Conservation (phyloP, 78 protist genomes). For the Dictyostelium intermedium region DNA sequence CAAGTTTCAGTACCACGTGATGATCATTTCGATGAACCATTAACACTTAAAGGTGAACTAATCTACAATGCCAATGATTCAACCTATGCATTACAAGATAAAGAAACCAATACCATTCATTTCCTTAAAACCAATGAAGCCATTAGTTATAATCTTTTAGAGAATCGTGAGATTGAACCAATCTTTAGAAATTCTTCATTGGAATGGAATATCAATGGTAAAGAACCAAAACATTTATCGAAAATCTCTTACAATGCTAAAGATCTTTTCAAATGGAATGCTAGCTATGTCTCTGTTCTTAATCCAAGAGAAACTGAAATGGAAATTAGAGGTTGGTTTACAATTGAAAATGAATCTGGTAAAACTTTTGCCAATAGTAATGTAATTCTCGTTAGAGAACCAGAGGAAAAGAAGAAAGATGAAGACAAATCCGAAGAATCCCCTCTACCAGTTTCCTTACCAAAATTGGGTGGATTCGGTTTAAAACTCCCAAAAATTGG, state of each 20-base stretch:
- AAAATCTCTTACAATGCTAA: constrained; percentile 33
- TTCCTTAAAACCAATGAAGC: constrained; percentile 20
- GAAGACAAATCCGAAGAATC: background rate
- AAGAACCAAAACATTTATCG: constrained; percentile 8
- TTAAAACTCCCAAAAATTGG: constrained; percentile 25
- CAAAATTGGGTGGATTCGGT: constrained; percentile 57
- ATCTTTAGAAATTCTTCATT: constrained; percentile 15
- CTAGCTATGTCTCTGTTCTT: constrained; percentile 12
- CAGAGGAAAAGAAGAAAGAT: background rate
- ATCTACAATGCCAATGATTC: constrained; percentile 6
- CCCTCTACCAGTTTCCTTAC: background rate
- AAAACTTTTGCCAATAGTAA: constrained; percentile 15
- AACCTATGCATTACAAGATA: constrained; percentile 36
- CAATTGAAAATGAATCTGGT: constrained; percentile 65
- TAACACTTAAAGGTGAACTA: constrained; percentile 26
- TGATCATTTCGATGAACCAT: constrained; percentile 43
- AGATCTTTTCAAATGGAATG: constrained; percentile 64
- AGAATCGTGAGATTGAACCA: background rate
- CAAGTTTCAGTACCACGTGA: constrained; percentile 66
- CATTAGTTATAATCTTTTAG: constrained; percentile 17
- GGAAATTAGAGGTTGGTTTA: constrained; percentile 63
- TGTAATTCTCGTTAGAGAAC: constrained; percentile 28
- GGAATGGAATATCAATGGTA: constrained; percentile 46
- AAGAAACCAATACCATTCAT: constrained; percentile 52
- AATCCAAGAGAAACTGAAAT: constrained; percentile 69